Percentiles rank a stretch among this genome's conserved stretches.
Evolutionary conservation across 2,329 filamentous ascomycete genomes (phyloP).

Genomic region (Pestalotiopsis fici): DNA sequence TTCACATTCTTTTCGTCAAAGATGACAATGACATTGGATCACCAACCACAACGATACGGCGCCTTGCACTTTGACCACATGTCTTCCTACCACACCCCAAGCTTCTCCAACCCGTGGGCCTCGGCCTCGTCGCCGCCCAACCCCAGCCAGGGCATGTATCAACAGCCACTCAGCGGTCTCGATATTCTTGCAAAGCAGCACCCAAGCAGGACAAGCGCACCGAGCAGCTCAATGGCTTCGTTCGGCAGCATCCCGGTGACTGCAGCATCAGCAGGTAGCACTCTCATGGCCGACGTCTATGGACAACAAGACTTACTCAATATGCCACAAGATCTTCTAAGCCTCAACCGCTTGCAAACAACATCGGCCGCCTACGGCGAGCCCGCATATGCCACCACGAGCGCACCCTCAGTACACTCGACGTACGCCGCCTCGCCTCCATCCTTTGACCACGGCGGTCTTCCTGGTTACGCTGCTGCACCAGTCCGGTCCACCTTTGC

Average conservation of each 20-base stretch:
- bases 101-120: constrained; percentile 90
- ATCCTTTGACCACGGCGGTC: constrained; percentile 64
- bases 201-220: constrained; percentile 59
- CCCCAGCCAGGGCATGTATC: constrained; percentile 65
- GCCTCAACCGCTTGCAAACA: constrained; percentile 63
- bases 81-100: constrained; percentile 69
- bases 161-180: constrained; percentile 54
- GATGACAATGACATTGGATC: constrained; percentile 97
- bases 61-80: constrained; percentile 79
- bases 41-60: constrained; percentile 80
- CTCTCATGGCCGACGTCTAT: constrained; percentile 59
- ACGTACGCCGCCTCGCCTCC: constrained; percentile 68
- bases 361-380: constrained; percentile 71
- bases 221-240: constrained; percentile 66
- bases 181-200: constrained; percentile 59
- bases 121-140: constrained; percentile 57
- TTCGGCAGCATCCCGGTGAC: constrained; percentile 73
- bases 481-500: constrained; percentile 61
- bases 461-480: constrained; percentile 70
- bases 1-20: constrained; percentile 34
- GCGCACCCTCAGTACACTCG: constrained; percentile 66
- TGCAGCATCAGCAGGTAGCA: constrained; percentile 72
- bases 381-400: constrained; percentile 64
- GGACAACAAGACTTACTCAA: constrained; percentile 69
- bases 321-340: constrained; percentile 74